phyloP scores from a whole-genome alignment of 2,329 filamentous ascomycete species.

The Sarocladium brachiariae region DNA sequence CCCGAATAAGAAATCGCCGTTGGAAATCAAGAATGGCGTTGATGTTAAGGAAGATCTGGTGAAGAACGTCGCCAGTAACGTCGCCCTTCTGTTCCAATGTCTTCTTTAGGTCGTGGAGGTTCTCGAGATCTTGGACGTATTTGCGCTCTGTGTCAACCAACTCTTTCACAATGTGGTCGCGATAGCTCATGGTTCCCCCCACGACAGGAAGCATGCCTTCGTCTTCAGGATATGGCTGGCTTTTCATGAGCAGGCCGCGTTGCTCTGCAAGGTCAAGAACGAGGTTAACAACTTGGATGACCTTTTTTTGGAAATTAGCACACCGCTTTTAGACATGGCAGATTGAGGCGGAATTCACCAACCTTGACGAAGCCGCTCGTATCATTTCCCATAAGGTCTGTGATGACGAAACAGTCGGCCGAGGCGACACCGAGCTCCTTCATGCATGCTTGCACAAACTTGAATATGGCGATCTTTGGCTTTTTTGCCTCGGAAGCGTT shows the following conservation, averaged over 20 bases:
- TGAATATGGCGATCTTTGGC: slow-evolving; percentile 82
- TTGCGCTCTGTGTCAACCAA: slow-evolving; percentile 92
- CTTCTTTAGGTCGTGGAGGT: slow-evolving; percentile 87
- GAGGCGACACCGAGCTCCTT: slow-evolving; percentile 72
- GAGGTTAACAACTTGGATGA: slow-evolving; percentile 84
- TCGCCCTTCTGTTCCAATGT: slow-evolving; percentile 80
- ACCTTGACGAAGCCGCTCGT: slow-evolving; percentile 97
- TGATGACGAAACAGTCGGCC: slow-evolving; percentile 84
- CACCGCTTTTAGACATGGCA: slow-evolving; percentile 16
- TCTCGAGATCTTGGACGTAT: slow-evolving; percentile 95
- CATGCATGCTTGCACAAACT: slow-evolving; percentile 85
- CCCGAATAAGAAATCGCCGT: slow-evolving; percentile 85
- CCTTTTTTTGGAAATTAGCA: slow-evolving; percentile 23
- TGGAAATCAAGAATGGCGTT: slow-evolving; percentile 94
- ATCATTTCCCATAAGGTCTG: slow-evolving; percentile 85
- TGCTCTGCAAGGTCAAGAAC: slow-evolving; percentile 82
- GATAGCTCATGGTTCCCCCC: slow-evolving; percentile 62
- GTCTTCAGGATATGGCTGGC: slow-evolving; percentile 50
- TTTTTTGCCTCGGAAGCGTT: slow-evolving; percentile 62
- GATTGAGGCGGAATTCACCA: slow-evolving; percentile 25
- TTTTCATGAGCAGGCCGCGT: slow-evolving; percentile 63
- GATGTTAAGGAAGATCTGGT: slow-evolving; percentile 94
- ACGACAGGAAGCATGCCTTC: slow-evolving; percentile 38
- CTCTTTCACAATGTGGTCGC: slow-evolving; percentile 87
- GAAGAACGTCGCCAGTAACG: slow-evolving; percentile 81